A percentile compares a stretch with the other conserved stretches of the same genome.
These are phyloP conservation scores for Oryza coarctata DNA, from an alignment of 176 grass and related monocot genomes.

Conservation along the genomic window DNA sequence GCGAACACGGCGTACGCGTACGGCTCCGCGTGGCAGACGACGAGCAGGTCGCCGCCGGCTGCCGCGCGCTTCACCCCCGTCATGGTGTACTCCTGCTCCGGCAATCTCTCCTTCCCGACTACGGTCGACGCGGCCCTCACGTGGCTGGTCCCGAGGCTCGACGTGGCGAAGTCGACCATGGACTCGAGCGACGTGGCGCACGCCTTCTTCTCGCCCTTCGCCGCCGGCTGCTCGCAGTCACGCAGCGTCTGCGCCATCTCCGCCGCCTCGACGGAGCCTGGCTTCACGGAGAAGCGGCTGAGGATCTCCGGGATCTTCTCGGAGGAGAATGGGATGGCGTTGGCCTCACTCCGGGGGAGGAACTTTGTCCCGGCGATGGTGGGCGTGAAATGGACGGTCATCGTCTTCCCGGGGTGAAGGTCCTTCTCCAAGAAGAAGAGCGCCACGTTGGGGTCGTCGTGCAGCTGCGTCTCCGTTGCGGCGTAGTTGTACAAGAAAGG, in stretches of 20 bases:
- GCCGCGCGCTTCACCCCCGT: constrained; percentile 37
- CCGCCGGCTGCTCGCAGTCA: constrained; percentile 59
- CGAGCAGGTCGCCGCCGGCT: constrained; percentile 22
- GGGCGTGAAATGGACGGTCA: constrained; percentile 52
- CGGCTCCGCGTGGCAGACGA: constrained; percentile 76
- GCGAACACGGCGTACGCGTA: constrained; percentile 84
- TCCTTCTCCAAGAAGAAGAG: constrained; percentile 83
- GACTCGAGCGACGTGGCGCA: constrained; percentile 92
- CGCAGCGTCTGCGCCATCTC: constrained; percentile 53
- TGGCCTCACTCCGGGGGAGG: constrained; percentile 52
- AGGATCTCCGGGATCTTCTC: constrained; percentile 64
- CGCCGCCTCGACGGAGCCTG: constrained; percentile 55
- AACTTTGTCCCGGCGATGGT: constrained; percentile 40
- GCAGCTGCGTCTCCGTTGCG: constrained; percentile 60
- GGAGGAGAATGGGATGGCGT: constrained; percentile 71
- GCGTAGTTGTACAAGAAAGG: constrained; percentile 37
- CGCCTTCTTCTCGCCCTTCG: constrained; percentile 61
- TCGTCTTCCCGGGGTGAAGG: constrained; percentile 53
- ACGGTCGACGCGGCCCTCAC: constrained; percentile 48
- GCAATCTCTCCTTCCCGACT: constrained; percentile 36
- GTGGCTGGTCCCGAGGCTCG: constrained; percentile 64
- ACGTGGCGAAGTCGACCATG: constrained; percentile 85
- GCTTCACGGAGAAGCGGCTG: constrained; percentile 48
- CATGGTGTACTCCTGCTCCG: constrained; percentile 61
- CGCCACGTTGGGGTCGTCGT: constrained; percentile 56